phyloP scores from a whole-genome alignment of 2,329 filamentous ascomycete genomes.

The Dothidotthia symphoricarpi region DNA sequence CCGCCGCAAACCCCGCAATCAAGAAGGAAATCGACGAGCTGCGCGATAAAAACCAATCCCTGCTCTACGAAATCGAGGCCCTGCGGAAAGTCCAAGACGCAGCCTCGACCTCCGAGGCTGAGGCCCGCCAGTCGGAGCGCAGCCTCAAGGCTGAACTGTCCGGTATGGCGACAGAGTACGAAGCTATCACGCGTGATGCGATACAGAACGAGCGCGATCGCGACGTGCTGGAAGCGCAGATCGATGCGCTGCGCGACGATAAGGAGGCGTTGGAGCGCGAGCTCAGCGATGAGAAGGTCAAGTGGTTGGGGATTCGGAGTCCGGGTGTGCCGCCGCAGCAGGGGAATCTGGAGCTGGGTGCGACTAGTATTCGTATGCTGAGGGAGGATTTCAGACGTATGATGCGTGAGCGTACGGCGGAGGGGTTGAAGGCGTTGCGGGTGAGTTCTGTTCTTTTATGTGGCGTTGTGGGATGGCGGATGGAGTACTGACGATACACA shows the following conservation, averaged over 20 bases:
- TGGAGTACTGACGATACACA: conserved; percentile 38
- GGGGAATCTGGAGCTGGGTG: conserved; percentile 45
- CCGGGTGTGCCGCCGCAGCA: conserved; percentile 42
- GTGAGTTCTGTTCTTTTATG: conserved; percentile 48
- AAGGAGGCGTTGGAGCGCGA: conserved; percentile 63
- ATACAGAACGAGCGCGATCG: conserved; percentile 71
- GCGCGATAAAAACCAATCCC: conserved; percentile 45
- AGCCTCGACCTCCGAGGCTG: conserved; percentile 37
- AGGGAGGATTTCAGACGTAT: conserved; percentile 77
- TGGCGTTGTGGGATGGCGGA: background rate
- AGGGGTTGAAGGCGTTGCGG: conserved; percentile 63
- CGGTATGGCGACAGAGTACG: conserved; percentile 68
- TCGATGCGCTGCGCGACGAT: conserved; percentile 64
- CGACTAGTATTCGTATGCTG: conserved; percentile 66
- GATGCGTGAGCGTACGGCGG: conserved; percentile 70
- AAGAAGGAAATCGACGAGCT: conserved; percentile 61
- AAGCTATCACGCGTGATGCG: conserved; percentile 66
- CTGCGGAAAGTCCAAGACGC: conserved; percentile 42
- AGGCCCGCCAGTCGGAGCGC: conserved; percentile 41
- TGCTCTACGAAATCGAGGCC: conserved; percentile 45
- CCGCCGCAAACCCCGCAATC: conserved; percentile 55
- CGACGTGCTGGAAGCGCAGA: conserved; percentile 60
- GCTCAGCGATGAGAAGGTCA: conserved; percentile 65
- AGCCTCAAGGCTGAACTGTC: conserved; percentile 63
- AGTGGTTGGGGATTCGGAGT: conserved; percentile 61